Conservation (phyloP, 345 rosid species). For the Acer negundo region DNA sequence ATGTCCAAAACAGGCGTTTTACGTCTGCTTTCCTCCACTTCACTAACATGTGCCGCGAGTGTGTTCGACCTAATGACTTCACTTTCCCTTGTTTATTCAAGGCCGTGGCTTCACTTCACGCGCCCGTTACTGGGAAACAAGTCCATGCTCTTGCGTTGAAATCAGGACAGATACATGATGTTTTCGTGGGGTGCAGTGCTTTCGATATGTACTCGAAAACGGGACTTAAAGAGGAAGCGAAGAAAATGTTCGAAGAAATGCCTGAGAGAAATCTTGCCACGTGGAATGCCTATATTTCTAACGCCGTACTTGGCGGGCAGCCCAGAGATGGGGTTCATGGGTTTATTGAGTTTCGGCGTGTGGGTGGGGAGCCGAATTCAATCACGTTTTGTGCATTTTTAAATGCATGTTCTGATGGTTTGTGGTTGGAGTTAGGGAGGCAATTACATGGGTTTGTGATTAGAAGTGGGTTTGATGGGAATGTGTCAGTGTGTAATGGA, state of each 20-base stretch:
- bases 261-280: conserved; percentile 56
- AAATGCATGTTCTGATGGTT: conserved; percentile 69
- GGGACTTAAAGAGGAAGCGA: conserved; percentile 52
- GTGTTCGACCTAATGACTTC: conserved; percentile 68
- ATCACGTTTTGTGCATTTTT: conserved; percentile 68
- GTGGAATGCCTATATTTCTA: conserved; percentile 80
- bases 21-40: conserved; percentile 53
- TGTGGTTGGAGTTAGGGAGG: conserved; percentile 50
- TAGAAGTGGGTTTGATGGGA: conserved; percentile 52
- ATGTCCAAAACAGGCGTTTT: conserved; percentile 62
- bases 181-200: conserved; percentile 77
- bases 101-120: conserved; percentile 58
- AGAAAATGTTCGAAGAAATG: conserved; percentile 78
- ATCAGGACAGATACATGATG: conserved; percentile 49
- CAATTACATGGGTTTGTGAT: conserved; percentile 67
- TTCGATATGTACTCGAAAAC: conserved; percentile 76
- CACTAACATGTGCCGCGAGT: conserved; percentile 52
- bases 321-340: conserved; percentile 48
- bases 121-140: conserved; percentile 51
- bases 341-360: conserved; percentile 54
- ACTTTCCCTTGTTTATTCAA: conserved; percentile 84
- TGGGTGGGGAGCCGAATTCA: conserved; percentile 61
- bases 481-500: conserved; percentile 67
- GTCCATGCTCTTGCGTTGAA: conserved; percentile 64
- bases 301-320: conserved; percentile 61